Base-by-base conservation (phyloP, 2,329 filamentous ascomycete species). In the Scytalidium sp. region DNA sequence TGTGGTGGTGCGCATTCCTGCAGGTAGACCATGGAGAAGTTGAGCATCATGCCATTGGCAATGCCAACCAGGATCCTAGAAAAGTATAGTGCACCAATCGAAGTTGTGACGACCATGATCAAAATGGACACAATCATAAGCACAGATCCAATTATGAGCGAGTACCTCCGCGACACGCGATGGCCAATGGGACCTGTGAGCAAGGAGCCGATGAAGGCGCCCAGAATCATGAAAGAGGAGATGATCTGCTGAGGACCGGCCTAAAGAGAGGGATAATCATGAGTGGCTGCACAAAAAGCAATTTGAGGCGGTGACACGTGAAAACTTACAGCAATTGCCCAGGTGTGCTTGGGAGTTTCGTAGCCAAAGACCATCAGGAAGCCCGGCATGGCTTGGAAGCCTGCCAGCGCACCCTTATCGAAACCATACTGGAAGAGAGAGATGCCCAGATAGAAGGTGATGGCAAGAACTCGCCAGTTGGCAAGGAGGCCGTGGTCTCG, bases 81-180 rank as follows among this genome's bases (percentile, higher is more conserved):
- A 21, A 72, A 70, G 50, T 83, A 82, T 4, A 83, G 71, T 1
- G 71, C 76, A 15, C 70, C 75, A 32, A 83, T 79, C 48, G 67
- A 62, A 6, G 69, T 72, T 0, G 76, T 80, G 2, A 73, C 70
- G 76, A 82, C 81, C 79, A 82, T 82, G 57, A 81, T 70, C n/a
- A 80, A 66, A 53, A 80, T 81, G 15, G 78, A 68, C 2, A 76
- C 63, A 53, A 67, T 70, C 54, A 76, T 79, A 8, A 77, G 61
- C 1, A 74, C 17, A 49, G 74, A 76, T 2, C 76, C 78, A 3
- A 70, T 43, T 61, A 70, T 75, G 13, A 80, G 64, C 46, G 72
- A 72, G 1, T 58, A 27, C 45, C 71, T 73, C 3, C 75, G 70
- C 10, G 75, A 74, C 19, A 78, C 54, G 43, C 62, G 69, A 43